These are phyloP conservation scores for Cucurbita maxima DNA, from an alignment of 306 rosid genomes.

Conservation along the genomic window DNA sequence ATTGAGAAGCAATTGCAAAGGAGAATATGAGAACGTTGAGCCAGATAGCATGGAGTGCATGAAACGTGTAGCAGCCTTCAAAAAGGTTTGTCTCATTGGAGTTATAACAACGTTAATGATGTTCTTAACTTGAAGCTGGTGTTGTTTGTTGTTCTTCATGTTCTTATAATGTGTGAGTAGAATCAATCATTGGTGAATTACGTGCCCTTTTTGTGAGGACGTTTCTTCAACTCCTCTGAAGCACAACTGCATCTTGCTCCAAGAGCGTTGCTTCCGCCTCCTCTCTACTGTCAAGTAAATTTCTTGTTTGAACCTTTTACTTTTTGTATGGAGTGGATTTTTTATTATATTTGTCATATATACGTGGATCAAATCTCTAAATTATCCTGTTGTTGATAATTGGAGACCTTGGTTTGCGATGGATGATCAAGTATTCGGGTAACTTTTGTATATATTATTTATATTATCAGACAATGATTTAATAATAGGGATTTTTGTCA, in stretches of 20 bases:
- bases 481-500: no score
- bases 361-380: not conserved
- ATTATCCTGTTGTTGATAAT: slow-evolving; percentile 5
- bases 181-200: not conserved
- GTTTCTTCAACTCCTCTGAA: not conserved
- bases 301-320: not conserved
- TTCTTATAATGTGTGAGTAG: not conserved
- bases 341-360: not conserved
- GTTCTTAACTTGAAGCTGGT: no score
- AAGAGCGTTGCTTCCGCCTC: not conserved
- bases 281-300: not conserved
- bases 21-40: slow-evolving; percentile 19
- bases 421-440: slow-evolving; percentile 19
- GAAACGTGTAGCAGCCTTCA: slow-evolving; percentile 6
- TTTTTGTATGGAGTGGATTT: no score
- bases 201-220: not conserved
- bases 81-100: not conserved
- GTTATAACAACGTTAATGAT: no score
- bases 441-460: not conserved
- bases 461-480: not conserved
- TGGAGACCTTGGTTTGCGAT: slow-evolving; percentile 29
- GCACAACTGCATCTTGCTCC: not conserved
- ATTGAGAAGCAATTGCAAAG: slow-evolving; percentile 25
- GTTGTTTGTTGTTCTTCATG: not conserved
- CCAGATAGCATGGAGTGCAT: slow-evolving; percentile 21